phyloP scores from a whole-genome alignment of 2,329 filamentous ascomycete species.

The Neopestalotiopsis rosae region DNA sequence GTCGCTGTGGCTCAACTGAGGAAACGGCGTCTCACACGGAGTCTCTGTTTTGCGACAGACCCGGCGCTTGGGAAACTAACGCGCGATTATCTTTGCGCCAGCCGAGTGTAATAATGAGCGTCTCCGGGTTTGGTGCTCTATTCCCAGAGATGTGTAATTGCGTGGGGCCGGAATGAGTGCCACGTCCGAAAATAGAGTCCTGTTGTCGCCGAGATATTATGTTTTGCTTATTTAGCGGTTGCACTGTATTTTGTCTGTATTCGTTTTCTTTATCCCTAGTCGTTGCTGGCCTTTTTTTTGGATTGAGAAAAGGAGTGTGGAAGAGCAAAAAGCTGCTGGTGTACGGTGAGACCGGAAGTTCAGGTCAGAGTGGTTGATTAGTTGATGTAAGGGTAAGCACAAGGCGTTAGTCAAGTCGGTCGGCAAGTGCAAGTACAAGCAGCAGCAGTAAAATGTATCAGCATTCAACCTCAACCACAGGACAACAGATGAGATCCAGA shows the following conservation, averaged over 20 bases:
- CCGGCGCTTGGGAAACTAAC: slow-evolving; percentile 49
- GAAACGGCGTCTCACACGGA: slow-evolving; percentile 10
- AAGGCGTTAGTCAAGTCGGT: neutral
- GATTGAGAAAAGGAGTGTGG: slow-evolving; percentile 9
- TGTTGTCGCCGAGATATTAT: neutral
- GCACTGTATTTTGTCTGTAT: neutral
- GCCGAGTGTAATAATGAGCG: slow-evolving; percentile 33
- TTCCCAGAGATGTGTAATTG: slow-evolving; percentile 16
- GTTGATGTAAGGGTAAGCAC: slow-evolving; percentile 14
- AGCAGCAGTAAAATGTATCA: neutral
- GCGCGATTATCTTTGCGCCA: slow-evolving; percentile 52
- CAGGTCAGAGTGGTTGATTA: slow-evolving; percentile 3
- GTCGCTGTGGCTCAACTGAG: neutral
- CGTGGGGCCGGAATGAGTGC: neutral
- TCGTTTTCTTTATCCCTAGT: neutral
- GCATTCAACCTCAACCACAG: neutral
- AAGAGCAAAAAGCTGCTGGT: neutral
- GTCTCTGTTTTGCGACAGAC: slow-evolving; percentile 19
- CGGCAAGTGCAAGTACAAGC: neutral
- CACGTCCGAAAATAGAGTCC: neutral
- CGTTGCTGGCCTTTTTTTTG: slow-evolving; percentile 14
- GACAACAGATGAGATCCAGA: neutral
- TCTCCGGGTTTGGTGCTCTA: slow-evolving; percentile 21
- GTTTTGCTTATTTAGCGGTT: neutral
- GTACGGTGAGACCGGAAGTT: slow-evolving; percentile 12